Conservation (phyloP, 2,329 filamentous ascomycete species). For the Monilinia polystroma region DNA sequence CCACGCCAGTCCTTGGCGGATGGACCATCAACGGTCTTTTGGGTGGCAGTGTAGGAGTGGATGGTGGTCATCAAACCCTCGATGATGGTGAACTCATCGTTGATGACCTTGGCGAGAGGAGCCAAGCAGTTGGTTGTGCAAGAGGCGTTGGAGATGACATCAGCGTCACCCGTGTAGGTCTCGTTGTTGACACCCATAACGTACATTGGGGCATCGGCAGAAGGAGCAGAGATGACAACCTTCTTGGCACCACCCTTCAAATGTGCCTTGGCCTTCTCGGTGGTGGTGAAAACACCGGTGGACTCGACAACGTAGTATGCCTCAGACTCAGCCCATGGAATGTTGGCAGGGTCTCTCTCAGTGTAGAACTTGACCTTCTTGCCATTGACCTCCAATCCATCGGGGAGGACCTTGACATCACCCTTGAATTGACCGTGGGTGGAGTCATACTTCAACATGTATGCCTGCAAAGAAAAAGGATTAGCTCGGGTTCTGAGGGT, state of each 20-base stretch:
- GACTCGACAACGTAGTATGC: conserved; percentile 96
- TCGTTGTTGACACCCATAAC: conserved; percentile 99
- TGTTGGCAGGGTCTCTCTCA: conserved; percentile 84
- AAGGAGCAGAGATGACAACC: conserved; percentile 90
- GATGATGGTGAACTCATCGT: conserved; percentile 96
- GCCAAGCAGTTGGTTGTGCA: conserved; percentile 99
- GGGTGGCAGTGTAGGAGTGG: conserved; percentile 99
- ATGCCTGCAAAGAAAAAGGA: conserved; percentile 59
- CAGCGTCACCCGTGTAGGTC: conserved; percentile 83
- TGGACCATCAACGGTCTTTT: conserved; percentile 98
- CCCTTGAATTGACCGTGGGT: conserved; percentile 98
- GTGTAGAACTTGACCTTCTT: conserved; percentile 94
- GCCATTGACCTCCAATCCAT: conserved; percentile 82
- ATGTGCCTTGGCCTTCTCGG: conserved; percentile 90
- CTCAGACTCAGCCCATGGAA: conserved; percentile 85
- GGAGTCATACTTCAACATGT: conserved; percentile 99
- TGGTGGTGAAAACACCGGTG: conserved; percentile 99
- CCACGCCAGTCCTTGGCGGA: conserved; percentile 99
- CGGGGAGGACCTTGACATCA: conserved; percentile 67
- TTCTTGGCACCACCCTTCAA: conserved; percentile 98
- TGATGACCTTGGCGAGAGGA: conserved; percentile 97
- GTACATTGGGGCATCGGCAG: conserved; percentile 98
- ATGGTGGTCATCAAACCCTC: conserved; percentile 99
- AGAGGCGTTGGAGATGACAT: conserved; percentile 98
- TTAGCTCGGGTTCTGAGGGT: conserved; percentile 24